Conservation (phyloP, 1,284 basidiomycete genomes). For the Blastosporella zonata region DNA sequence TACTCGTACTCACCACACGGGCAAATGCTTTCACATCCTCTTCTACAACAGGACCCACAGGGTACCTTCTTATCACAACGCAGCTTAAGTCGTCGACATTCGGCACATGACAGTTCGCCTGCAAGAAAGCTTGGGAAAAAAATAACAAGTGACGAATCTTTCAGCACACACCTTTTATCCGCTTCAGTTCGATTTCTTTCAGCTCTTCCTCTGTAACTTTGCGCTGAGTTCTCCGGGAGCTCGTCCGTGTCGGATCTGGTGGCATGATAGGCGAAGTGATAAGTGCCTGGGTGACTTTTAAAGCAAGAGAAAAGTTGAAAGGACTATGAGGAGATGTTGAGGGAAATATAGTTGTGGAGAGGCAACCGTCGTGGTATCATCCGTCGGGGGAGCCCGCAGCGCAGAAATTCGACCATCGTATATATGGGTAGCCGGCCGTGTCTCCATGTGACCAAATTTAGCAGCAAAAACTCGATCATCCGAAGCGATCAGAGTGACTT, state of each 20-base stretch:
- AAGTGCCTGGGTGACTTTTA: neutral
- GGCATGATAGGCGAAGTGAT: constrained; percentile 29
- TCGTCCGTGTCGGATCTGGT: constrained; percentile 34
- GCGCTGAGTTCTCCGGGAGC: constrained; percentile 34
- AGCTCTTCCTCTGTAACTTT: constrained; percentile 43
- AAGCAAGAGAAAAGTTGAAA: neutral
- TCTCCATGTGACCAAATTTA: constrained; percentile 5
- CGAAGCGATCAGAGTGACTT: neutral
- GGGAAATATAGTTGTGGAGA: neutral
- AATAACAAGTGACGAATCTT: neutral
- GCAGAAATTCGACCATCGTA: neutral
- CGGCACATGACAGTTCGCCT: constrained; percentile 49
- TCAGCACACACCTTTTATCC: constrained; percentile 34
- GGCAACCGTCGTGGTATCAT: neutral
- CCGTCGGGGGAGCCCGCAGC: neutral
- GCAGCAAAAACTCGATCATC: neutral
- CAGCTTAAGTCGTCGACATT: constrained; percentile 46
- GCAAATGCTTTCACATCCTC: constrained; percentile 49
- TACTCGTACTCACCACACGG: constrained; percentile 34
- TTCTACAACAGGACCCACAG: constrained; percentile 42
- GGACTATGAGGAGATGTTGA: too few species aligned
- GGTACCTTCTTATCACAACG: constrained; percentile 48
- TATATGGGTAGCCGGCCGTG: neutral
- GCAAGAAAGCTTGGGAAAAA: neutral
- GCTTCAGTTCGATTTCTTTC: constrained; percentile 45